A percentile compares a stretch with the other conserved stretches of the same genome.
These are phyloP conservation scores for Phlebiopsis flavidoalba DNA, from an alignment of 768 basidiomycete genomes.

Conservation along the genomic window DNA sequence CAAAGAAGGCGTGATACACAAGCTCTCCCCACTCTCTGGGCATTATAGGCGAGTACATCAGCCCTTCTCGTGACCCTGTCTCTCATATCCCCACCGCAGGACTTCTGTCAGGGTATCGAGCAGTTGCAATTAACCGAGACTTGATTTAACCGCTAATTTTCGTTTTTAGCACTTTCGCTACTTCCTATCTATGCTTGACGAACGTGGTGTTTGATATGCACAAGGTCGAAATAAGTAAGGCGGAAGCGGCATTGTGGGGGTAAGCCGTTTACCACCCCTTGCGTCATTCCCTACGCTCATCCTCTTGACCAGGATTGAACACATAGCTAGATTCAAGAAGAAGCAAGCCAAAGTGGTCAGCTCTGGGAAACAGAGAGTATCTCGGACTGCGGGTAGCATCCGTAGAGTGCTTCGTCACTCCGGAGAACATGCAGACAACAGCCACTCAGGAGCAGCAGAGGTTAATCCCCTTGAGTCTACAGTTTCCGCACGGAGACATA, in stretches of 20 bases:
- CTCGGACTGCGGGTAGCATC: conserved; percentile 23
- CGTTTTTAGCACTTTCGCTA: conserved; percentile 47
- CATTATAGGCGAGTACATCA: conserved; percentile 42
- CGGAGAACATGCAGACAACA: background rate
- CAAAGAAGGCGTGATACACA: conserved; percentile 54
- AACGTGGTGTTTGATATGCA: conserved; percentile 53
- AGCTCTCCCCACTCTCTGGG: conserved; percentile 58
- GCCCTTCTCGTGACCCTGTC: background rate
- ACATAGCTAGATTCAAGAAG: conserved; percentile 40
- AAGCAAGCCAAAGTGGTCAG: conserved; percentile 26
- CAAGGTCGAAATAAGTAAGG: conserved; percentile 57
- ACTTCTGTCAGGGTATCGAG: conserved; percentile 46
- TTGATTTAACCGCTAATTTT: background rate
- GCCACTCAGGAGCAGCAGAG: too few relatives aligned
- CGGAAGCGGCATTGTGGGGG: conserved; percentile 55
- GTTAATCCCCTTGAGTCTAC: too few relatives aligned
- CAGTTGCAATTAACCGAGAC: background rate
- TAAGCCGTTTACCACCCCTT: conserved; percentile 14
- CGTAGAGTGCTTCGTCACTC: background rate
- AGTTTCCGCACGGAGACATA: background rate
- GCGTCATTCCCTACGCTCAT: background rate
- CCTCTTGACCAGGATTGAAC: conserved; percentile 36
- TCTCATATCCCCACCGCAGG: conserved; percentile 21
- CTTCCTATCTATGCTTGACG: conserved; percentile 47
- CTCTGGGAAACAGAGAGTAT: conserved; percentile 29